Conservation (phyloP, 805 yeast genomes). For the Starmerella apicola region DNA sequence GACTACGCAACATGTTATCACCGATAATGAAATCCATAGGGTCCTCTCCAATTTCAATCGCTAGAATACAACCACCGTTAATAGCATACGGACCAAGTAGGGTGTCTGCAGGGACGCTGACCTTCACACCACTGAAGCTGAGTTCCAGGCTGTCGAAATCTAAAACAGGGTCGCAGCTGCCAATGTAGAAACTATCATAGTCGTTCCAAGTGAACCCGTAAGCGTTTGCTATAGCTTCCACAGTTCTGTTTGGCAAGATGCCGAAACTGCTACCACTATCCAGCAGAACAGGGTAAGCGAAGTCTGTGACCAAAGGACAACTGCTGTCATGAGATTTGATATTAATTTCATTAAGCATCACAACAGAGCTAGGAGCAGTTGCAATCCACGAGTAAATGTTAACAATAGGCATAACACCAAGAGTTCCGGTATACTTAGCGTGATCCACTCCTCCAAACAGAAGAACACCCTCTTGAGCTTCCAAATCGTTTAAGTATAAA, state of each 20-base stretch:
- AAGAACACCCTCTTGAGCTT: slow-evolving; percentile 28
- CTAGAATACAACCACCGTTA: slow-evolving; percentile 19
- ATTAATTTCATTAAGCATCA: slow-evolving; percentile 13
- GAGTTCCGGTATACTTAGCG: slow-evolving; percentile 32
- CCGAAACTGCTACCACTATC: slow-evolving; percentile 48
- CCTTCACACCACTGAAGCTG: slow-evolving; percentile 41
- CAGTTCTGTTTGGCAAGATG: slow-evolving; percentile 32
- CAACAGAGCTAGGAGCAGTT: slow-evolving; percentile 6
- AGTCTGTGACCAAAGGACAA: slow-evolving; percentile 4
- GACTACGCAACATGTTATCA: slow-evolving; percentile 50
- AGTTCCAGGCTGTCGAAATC: slow-evolving; percentile 28
- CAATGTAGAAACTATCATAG: slow-evolving; percentile 27
- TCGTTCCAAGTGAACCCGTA: slow-evolving; percentile 31
- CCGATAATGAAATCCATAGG: slow-evolving; percentile 38
- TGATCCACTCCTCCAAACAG: slow-evolving; percentile 37
- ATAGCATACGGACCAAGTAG: slow-evolving; percentile 3
- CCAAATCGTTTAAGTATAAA: slow-evolving; percentile 31
- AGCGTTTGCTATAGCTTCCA: slow-evolving; percentile 22
- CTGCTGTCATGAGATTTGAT: slow-evolving; percentile 3
- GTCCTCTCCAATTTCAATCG: slow-evolving; percentile 22
- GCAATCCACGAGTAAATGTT: slow-evolving; percentile 7
- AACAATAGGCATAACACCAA: slow-evolving; percentile 27
- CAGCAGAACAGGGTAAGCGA: slow-evolving; percentile 35
- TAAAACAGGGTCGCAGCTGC: slow-evolving; percentile 27
- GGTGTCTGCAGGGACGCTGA: slow-evolving; percentile 32